A percentile compares a stretch with the other conserved stretches of the same genome.
Evolutionary conservation across 495 filamentous ascomycete species (phyloP).

Genomic region (Emericellopsis terricola): DNA sequence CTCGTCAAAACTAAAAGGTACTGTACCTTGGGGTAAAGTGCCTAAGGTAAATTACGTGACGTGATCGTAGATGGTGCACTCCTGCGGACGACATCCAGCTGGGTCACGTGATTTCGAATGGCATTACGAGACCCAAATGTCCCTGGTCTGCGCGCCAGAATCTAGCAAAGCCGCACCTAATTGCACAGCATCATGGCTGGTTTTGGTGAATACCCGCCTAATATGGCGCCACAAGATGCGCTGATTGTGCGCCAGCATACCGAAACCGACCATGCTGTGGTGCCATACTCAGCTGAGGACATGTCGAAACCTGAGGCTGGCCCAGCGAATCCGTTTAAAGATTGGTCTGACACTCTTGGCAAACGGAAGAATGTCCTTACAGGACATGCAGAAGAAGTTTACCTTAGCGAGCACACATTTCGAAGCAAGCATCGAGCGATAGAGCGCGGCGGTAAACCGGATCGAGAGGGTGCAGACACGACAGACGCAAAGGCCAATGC

Average conservation of each 20-base stretch:
- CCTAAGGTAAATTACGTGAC: no score
- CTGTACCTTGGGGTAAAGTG: no score
- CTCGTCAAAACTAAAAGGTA: no score
- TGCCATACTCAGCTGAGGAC: conserved; percentile 48
- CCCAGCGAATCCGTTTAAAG: conserved; percentile 67
- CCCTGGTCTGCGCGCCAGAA: no score
- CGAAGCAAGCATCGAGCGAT: conserved; percentile 62
- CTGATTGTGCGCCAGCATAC: conserved; percentile 32
- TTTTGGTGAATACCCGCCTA: conserved; percentile 36
- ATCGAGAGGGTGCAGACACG: conserved; percentile 19
- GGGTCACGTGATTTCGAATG: no score
- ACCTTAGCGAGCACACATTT: conserved; percentile 80
- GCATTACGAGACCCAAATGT: no score
- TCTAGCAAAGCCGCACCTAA: no score
- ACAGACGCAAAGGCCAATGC: conserved; percentile 44
- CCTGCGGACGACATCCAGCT: no score
- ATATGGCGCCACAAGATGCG: conserved; percentile 36
- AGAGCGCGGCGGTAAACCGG: conserved; percentile 30
- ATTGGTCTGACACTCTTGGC: conserved; percentile 27
- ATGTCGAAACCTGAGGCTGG: conserved; percentile 51
- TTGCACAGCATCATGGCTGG: conserved; percentile 38
- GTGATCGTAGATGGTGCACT: no score
- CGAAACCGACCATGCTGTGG: conserved; percentile 33
- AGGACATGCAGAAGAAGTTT: conserved; percentile 72
- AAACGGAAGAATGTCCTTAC: conserved; percentile 89